Percentiles rank a stretch among this genome's conserved stretches.
Conservation (phyloP, 2,329 filamentous ascomycete species). For the Aspergillus jensenii region DNA sequence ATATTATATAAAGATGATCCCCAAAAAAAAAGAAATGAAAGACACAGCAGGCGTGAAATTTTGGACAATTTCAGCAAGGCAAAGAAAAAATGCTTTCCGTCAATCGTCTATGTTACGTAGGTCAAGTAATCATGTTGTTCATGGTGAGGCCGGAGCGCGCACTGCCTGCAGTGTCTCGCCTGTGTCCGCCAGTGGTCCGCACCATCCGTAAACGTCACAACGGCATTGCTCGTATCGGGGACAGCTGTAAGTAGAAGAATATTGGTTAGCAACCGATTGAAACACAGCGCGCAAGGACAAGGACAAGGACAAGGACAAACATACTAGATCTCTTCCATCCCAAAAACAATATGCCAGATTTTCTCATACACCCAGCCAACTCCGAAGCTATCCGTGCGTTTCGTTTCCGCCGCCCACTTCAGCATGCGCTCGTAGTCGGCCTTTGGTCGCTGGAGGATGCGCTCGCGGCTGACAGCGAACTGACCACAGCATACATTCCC, state of each 20-base stretch:
- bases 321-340: slow-evolving; percentile 27
- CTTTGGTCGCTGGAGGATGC: slow-evolving; percentile 27
- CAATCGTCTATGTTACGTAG: slow-evolving; percentile 11
- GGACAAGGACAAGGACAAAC: slow-evolving; percentile 2
- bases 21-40: neutral
- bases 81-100: neutral
- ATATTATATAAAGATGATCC: slow-evolving; percentile 1
- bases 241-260: slow-evolving; percentile 18
- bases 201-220: slow-evolving; percentile 32
- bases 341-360: slow-evolving; percentile 36
- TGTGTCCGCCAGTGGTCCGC: slow-evolving; percentile 26
- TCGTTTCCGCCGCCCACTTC: slow-evolving; percentile 31
- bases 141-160: slow-evolving; percentile 8
- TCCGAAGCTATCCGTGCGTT: slow-evolving; percentile 29
- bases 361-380: slow-evolving; percentile 34
- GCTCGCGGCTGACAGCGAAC: slow-evolving; percentile 34
- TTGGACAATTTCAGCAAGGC: neutral
- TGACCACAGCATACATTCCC: slow-evolving; percentile 37
- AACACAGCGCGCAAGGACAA: neutral
- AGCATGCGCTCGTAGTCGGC: slow-evolving; percentile 35
- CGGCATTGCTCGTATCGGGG: slow-evolving; percentile 31
- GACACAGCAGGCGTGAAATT: neutral
- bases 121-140: neutral
- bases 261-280: neutral
- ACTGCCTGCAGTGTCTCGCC: slow-evolving; percentile 29